Base-by-base conservation (phyloP, 2,329 filamentous ascomycete genomes). In the Shiraia sp. region DNA sequence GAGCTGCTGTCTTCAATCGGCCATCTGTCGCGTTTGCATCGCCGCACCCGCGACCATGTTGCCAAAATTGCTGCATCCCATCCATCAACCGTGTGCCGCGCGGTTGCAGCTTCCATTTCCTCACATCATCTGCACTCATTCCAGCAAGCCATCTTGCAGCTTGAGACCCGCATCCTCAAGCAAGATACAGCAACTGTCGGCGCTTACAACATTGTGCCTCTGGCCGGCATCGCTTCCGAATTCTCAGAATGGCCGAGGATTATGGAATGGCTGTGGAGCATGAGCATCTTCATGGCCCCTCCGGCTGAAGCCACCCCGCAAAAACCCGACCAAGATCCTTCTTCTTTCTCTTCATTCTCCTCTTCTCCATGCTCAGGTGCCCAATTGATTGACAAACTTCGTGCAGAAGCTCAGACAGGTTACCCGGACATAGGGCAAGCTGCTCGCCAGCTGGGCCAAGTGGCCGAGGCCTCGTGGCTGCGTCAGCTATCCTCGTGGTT, bases 401-500 rank as follows among this genome's bases (percentile, higher is more conserved):
- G 90, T 23, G 72, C 75, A 10, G 88, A 92, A 69, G 76, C 90
- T 40, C 87, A 90, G 65, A 97, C 92, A 6, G 93, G 93, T 10
- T 97, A 95, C 68, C 76, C 82, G 6, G 90, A 96, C 60, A 83
- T 99, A 40, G 89, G 92, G 63, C 81, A 83, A 43, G 85, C 88
- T 27, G 86, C 90, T 0, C 72, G 83, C 49, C 82, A 85, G 44
- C 73, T 97, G 25, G 79, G 89, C n/a, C 80, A 76, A 10, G 76
- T 89, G 15, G 91, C 90, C 0, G 92, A 99, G 72, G 87, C 82
- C 22, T 87, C 91, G 7, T 99, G 93, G 93, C 74, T 97, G 61
- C 88, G 90, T 66, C 90, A 96, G 63, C 78, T 95, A 9, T 88
- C 90, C 3, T 87, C 88, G 17, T 99, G 92, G 92, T 79, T 97